A percentile compares a stretch with the other conserved stretches of the same genome.
Evolutionary conservation across 805 yeast genomes (phyloP).

Genomic region (Candida namnaoensis): DNA sequence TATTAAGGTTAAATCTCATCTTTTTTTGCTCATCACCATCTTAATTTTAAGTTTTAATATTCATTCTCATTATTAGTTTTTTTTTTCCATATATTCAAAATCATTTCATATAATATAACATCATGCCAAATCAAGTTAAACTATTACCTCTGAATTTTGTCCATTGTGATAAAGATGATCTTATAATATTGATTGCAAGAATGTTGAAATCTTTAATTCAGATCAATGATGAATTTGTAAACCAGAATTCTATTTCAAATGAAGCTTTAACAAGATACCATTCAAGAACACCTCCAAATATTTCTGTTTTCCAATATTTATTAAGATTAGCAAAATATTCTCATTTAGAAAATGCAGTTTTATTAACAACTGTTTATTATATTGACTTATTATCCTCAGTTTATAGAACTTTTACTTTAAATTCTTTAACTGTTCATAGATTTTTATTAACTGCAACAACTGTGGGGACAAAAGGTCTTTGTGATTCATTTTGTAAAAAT

Average conservation of each 20-base stretch:
- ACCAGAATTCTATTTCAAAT: conserved; percentile 23
- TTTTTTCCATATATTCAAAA: no score
- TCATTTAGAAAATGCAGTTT: conserved; percentile 73
- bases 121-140: neutral
- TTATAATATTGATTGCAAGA: conserved; percentile 64
- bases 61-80: no score
- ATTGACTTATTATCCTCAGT: conserved; percentile 77
- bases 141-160: conserved; percentile 35
- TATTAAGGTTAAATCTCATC: no score
- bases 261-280: conserved; percentile 76
- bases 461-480: conserved; percentile 81
- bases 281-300: conserved; percentile 86
- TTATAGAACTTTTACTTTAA: conserved; percentile 73
- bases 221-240: conserved; percentile 52
- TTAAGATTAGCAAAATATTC: conserved; percentile 76
- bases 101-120: no score
- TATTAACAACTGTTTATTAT: conserved; percentile 79
- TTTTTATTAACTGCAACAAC: conserved; percentile 86
- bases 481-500: conserved; percentile 92
- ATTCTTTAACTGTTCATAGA: conserved; percentile 89
- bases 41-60: no score
- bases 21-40: no score
- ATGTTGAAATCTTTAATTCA: conserved; percentile 71
- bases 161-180: conserved; percentile 60
- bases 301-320: conserved; percentile 71